These are phyloP conservation scores for Malus asiatica DNA, from an alignment of 306 rosid species.

Conservation along the genomic window DNA sequence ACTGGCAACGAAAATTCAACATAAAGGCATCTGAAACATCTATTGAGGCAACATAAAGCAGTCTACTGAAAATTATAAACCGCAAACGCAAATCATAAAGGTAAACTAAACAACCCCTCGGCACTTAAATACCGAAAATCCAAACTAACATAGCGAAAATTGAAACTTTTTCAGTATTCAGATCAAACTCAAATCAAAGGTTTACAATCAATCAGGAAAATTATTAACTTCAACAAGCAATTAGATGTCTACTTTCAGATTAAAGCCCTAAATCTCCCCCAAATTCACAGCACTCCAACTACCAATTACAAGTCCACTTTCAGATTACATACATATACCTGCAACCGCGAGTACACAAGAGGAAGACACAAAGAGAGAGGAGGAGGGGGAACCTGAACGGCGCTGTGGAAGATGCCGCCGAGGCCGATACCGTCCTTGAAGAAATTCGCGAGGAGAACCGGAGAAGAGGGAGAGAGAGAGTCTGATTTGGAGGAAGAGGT, in stretches of 20 bases:
- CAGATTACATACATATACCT: background rate
- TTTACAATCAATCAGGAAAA: background rate
- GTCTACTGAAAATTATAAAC: background rate
- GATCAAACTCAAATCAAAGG: background rate
- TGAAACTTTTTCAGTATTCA: background rate
- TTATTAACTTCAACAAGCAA: background rate
- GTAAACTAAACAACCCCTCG: background rate
- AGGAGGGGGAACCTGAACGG: slow-evolving; percentile 61
- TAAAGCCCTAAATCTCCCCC: background rate
- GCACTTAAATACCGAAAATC: background rate
- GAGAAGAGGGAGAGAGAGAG: no score
- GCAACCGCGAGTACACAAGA: background rate
- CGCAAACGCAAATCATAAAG: background rate
- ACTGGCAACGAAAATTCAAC: background rate
- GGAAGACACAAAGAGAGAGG: background rate
- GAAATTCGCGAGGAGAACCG: slow-evolving; percentile 2
- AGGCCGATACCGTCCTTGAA: slow-evolving; percentile 96
- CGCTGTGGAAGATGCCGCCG: slow-evolving; percentile 97
- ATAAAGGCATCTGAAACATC: background rate
- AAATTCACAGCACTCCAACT: slow-evolving; percentile 7
- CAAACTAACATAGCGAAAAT: background rate
- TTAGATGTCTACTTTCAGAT: no score
- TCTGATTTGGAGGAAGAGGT: no score
- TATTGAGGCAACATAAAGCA: background rate
- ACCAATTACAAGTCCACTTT: background rate